Percentiles rank a stretch among this genome's conserved stretches.
These are phyloP conservation scores for Dactylonectria macrodidyma DNA, from an alignment of 2,329 filamentous ascomycete species.

Conservation along the genomic window DNA sequence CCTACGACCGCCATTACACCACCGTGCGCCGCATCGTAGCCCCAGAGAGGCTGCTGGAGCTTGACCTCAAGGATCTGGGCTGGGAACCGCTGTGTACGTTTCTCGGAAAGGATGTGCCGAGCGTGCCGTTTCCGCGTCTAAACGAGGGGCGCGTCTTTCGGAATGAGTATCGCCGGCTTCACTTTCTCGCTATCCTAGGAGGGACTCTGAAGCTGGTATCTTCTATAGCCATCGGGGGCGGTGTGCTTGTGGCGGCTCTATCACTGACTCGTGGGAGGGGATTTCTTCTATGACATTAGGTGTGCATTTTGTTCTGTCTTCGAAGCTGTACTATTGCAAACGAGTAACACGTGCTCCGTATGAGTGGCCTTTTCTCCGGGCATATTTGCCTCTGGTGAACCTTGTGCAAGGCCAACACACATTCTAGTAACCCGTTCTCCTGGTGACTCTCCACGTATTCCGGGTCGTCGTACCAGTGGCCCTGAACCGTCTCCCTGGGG, in stretches of 20 bases:
- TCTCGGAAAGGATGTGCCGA: constrained; percentile 50
- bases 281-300: neutral
- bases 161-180: neutral
- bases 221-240: neutral
- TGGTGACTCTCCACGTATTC: no score
- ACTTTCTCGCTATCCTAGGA: neutral
- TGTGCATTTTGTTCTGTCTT: neutral
- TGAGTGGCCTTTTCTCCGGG: no score
- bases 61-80: constrained; percentile 44
- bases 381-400: no score
- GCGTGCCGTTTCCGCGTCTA: constrained; percentile 46
- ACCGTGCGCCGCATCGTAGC: constrained; percentile 44
- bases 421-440: no score
- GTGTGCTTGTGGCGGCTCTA: neutral
- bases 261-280: neutral
- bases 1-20: constrained; percentile 48
- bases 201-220: neutral
- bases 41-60: constrained; percentile 48
- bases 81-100: constrained; percentile 55
- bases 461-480: no score
- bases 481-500: no score
- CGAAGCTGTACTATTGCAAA: neutral
- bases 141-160: constrained; percentile 41
- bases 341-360: no score
- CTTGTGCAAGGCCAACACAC: no score